These are phyloP conservation scores for Penicillium griseofulvum DNA, from an alignment of 2,329 filamentous ascomycete species.

Conservation along the genomic window DNA sequence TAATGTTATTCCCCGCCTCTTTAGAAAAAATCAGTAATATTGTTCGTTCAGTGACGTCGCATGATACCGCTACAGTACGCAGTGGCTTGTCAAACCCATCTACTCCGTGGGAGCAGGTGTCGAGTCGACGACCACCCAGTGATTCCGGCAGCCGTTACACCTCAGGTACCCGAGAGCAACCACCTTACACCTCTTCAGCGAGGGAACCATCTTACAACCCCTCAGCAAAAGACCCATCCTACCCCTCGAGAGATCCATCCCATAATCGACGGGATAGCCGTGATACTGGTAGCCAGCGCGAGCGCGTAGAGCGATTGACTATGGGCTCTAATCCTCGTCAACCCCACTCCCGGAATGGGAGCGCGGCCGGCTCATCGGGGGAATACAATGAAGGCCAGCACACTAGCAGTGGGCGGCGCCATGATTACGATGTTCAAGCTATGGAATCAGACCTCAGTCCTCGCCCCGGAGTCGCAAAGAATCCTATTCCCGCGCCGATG, in stretches of 20 bases:
- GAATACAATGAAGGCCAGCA: conserved; percentile 77
- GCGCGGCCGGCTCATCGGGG: conserved; percentile 69
- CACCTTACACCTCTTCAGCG: neutral
- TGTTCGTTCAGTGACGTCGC: conserved; percentile 74
- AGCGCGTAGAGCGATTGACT: conserved; percentile 48
- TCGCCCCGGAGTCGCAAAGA: conserved; percentile 65
- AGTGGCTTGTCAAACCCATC: conserved; percentile 58
- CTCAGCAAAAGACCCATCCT: conserved; percentile 26
- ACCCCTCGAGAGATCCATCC: conserved; percentile 9
- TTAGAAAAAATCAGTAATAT: conserved; percentile 93
- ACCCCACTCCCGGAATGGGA: conserved; percentile 72
- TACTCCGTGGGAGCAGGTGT: conserved; percentile 56
- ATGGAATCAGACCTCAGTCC: conserved; percentile 85
- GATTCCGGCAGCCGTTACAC: conserved; percentile 32
- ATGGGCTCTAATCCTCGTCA: conserved; percentile 34
- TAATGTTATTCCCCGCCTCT: conserved; percentile 1
- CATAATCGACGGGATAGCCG: conserved; percentile 41
- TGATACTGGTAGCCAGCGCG: conserved; percentile 41
- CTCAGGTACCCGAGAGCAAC: conserved; percentile 10
- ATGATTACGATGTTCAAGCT: conserved; percentile 93
- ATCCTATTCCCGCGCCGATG: conserved; percentile 83
- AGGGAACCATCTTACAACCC: conserved; percentile 17
- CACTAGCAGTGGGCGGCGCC: conserved; percentile 65
- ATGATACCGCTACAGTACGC: conserved; percentile 55
- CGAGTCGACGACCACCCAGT: conserved; percentile 33